Base-by-base conservation (phyloP, 2,329 filamentous ascomycete genomes). In the Aspergillus glaucus region DNA sequence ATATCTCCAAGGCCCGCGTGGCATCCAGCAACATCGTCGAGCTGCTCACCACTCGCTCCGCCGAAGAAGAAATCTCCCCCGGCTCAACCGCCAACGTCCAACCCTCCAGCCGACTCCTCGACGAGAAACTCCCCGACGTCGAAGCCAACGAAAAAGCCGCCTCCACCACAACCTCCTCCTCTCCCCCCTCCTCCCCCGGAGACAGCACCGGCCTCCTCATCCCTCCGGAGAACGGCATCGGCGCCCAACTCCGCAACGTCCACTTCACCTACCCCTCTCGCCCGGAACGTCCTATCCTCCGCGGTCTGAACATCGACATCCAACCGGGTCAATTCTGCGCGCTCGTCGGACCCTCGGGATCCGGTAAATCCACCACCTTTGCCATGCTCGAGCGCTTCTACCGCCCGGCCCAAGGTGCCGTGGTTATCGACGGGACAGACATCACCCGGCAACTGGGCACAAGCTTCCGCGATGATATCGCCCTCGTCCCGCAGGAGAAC, bases 311-410 rank as follows among this genome's bases (percentile, higher is more conserved):
- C 10, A 71, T 87, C 28, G 74, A 73, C 1, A 78, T 86, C 43
- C 67, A 75, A 26, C 73, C 80, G 0, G 80, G 81, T 1, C 75
- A 82, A 47, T 85, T 86, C 59, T 77, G 75, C 53, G 84, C 81
- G 2, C 70, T 87, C 9, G 82, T 86, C 2, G 83, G 84, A 0
- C 80, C 82, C 3, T 84, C 80, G 0, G 84, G 84, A 2, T 79
- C 82, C 1, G 84, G 84, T 1, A 87, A 87, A 60, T 85, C 80
- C 1, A 86, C 83, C 17, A 80, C 84, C 43, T 75, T 86, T 58
- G 75, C 79, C 2, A 59, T 77, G 28, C 55, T 77, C 3, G 77
- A 82, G 58, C 73, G 79, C 6, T 75, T 84, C 51, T 83, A 83
- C 60, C 65, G 60, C 1, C 75, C 79, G 0, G 65, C 70, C 2